Base-by-base conservation (phyloP, 352 stramenopile genomes). In the Pythium myriotylum region DNA sequence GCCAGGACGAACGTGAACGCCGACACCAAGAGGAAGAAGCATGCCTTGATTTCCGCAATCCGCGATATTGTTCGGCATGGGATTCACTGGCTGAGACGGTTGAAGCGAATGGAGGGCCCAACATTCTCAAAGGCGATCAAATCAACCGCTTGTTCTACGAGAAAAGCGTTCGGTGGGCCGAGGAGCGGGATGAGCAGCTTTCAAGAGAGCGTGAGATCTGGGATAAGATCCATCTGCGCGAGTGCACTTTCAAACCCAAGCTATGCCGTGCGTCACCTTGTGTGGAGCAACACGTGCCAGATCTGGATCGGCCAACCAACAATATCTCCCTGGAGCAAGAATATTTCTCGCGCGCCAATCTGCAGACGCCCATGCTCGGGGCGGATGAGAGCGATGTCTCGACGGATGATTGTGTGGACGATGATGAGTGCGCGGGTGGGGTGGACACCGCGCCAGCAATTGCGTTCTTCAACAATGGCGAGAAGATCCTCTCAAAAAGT, bases 41-140 rank as follows among this genome's bases (percentile, higher is more conserved):
- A 12, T 67, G 73, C 46, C 84, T 83, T 50, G 83, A 67, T 32
- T 92, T 92, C 59, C 65, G 67, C 22, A 92, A 92, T 35, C 83
- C 83, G 27, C 79, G 71, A 8, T 81, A 82, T 41, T 50, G 70
- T 6, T 52, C 66, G 12, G 80, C 72, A 4, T 84, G 72, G 76
- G 69, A 70, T 23, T 55, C 70, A 2, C 19, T 73, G 4, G 33
- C 20, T 39, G 22, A 6, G 2, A 35, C 5, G 29, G 29, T 10
- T 10, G 29, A 35, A 10, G 5, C 10, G 5, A 35, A 5, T 35
- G 29, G 10, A 35, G 29, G 5, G 8, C 37, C 17, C 37, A 40
- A 8, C 33, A 40, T 14, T 40, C 37, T 43, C n/a, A 20, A 43
- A 20, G 5, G 37, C 17, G 37, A 43, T 6, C 13, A 14, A 17